A percentile compares a stretch with the other conserved stretches of the same genome.
Conservation (phyloP, 345 rosid genomes). For the Lepidium sativum region DNA sequence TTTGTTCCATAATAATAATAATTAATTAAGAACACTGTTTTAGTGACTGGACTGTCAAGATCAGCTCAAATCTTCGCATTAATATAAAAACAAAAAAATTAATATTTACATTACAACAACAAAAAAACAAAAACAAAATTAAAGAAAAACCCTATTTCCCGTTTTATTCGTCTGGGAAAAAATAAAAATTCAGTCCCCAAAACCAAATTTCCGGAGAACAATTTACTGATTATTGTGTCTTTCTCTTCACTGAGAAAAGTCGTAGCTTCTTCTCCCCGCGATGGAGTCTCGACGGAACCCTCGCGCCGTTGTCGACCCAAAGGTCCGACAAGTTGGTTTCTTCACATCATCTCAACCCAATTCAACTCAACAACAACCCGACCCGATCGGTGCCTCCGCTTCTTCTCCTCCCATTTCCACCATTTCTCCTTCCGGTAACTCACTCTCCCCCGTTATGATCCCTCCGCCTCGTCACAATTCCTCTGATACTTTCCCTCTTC, state of each 20-base stretch:
- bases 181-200: background rate
- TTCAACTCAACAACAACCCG: conserved; percentile 34
- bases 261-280: background rate
- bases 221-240: background rate
- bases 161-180: conserved; percentile 6
- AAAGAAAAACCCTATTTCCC: background rate
- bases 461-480: conserved; percentile 79
- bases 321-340: conserved; percentile 85
- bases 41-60: conserved; percentile 8
- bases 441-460: conserved; percentile 80
- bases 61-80: conserved; percentile 1
- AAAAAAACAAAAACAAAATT: too few relatives aligned
- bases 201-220: background rate
- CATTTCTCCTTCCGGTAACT: conserved; percentile 54
- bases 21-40: background rate
- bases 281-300: conserved; percentile 81
- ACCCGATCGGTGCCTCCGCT: conserved; percentile 24
- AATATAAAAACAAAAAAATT: background rate
- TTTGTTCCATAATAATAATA: background rate
- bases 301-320: conserved; percentile 72
- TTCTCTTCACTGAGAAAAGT: conserved; percentile 5
- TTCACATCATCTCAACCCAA: conserved; percentile 48
- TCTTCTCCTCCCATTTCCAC: conserved; percentile 26
- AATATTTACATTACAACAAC: background rate
- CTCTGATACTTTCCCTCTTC: conserved; percentile 38